Evolutionary conservation across 805 yeast genomes (phyloP).

Genomic region (Candida railenensis): DNA sequence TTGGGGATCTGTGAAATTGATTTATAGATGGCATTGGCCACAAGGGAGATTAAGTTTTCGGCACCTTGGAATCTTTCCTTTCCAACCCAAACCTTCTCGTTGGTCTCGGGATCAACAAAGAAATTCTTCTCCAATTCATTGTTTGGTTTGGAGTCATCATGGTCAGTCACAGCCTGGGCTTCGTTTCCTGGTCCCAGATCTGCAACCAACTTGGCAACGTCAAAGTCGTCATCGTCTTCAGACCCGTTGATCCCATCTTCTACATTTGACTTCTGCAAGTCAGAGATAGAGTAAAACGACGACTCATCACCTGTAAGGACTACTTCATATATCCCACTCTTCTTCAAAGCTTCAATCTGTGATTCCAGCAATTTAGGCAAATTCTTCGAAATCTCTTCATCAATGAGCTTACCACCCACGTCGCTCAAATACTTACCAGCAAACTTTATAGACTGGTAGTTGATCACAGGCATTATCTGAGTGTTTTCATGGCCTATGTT

Average conservation of each 20-base stretch:
- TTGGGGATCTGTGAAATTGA: conserved; percentile 62
- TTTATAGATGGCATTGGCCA: conserved; percentile 55
- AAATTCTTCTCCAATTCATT: conserved; percentile 70
- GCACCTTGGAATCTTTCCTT: conserved; percentile 87
- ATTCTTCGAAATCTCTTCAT: conserved; percentile 46
- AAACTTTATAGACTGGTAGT: conserved; percentile 59
- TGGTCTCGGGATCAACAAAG: conserved; percentile 59
- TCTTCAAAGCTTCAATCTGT: conserved; percentile 76
- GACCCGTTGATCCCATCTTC: conserved; percentile 16
- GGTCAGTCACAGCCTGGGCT: conserved; percentile 26
- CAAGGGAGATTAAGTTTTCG: conserved; percentile 51
- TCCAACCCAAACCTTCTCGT: conserved; percentile 68
- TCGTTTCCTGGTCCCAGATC: conserved; percentile 57
- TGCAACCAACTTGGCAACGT: conserved; percentile 79
- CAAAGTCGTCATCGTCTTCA: conserved; percentile 72
- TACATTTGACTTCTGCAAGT: conserved; percentile 20
- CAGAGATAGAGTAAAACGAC: conserved; percentile 62
- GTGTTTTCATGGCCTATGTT: conserved; percentile 78
- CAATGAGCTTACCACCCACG: conserved; percentile 69
- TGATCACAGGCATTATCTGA: conserved; percentile 78
- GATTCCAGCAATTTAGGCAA: conserved; percentile 55
- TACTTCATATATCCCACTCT: conserved; percentile 75
- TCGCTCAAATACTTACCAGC: conserved; percentile 46
- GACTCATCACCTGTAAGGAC: conserved; percentile 61
- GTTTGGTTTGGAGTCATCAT: conserved; percentile 48